phyloP scores from a whole-genome alignment of 345 rosid species.

The Moricandia moricandioides region DNA sequence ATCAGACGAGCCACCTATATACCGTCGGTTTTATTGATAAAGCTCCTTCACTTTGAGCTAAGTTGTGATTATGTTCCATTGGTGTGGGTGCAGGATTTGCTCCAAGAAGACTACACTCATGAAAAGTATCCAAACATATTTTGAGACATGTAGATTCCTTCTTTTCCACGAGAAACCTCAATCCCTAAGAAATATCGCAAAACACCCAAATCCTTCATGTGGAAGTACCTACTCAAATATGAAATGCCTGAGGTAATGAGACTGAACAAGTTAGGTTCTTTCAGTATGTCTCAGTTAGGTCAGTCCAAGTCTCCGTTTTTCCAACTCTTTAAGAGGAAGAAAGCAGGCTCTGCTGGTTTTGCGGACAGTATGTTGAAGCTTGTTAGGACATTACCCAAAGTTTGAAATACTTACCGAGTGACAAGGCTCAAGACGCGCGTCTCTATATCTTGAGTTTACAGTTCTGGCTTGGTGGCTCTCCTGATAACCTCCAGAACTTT shows the following conservation, averaged over 20 bases:
- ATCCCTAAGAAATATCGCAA: too few species aligned
- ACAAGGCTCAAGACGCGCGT: constrained; percentile 98
- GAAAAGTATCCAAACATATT: too few species aligned
- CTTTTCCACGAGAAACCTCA: too few species aligned
- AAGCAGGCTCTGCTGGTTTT: constrained; percentile 77
- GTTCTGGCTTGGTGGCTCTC: constrained; percentile 99
- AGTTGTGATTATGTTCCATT: too few species aligned
- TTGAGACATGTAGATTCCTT: too few species aligned
- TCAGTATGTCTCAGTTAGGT: constrained; percentile 95
- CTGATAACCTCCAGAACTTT: constrained; percentile 90
- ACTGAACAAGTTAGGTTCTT: constrained; percentile 91
- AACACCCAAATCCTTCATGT: too few species aligned
- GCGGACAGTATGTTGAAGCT: constrained; percentile 97
- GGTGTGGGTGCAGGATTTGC: too few species aligned
- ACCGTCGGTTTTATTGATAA: too few species aligned
- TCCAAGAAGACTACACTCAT: too few species aligned
- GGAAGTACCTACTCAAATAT: too few species aligned
- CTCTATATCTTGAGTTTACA: constrained; percentile 92
- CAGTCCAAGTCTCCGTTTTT: constrained; percentile 93
- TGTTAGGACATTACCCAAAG: constrained; percentile 92
- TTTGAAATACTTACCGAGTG: constrained; percentile 95
- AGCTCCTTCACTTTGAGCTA: too few species aligned
- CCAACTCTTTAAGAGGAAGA: constrained; percentile 90
- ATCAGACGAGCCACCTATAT: too few species aligned
- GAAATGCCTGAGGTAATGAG: constrained; percentile 99